Conservation (phyloP, 192 early-diverging fungal genomes). For the Glomus cerebriforme region DNA sequence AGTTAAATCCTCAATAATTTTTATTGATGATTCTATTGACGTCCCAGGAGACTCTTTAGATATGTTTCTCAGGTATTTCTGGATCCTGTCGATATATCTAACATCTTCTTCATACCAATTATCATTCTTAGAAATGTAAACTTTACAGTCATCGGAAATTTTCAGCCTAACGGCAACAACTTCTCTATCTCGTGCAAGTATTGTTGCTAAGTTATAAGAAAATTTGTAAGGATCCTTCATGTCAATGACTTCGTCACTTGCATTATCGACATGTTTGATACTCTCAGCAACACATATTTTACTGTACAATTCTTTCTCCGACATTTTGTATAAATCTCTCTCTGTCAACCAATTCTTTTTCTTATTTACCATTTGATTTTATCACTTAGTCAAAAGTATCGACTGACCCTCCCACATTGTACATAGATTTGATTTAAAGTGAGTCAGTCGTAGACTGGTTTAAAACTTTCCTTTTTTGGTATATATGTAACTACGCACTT, state of each 20-base stretch:
- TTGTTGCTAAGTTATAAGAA: too few species aligned
- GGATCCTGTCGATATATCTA: not conserved
- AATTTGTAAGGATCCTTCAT: not conserved
- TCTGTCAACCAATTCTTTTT: too few species aligned
- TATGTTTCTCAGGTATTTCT: not conserved
- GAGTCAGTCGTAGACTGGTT: too few species aligned
- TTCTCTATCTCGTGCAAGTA: not conserved
- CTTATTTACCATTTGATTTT: too few species aligned
- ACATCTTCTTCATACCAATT: not conserved
- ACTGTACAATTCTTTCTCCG: not conserved
- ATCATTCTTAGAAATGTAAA: not conserved
- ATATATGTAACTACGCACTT: too few species aligned
- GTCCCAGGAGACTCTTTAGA: not conserved
- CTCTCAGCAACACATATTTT: too few species aligned
- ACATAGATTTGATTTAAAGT: too few species aligned
- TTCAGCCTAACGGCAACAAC: not conserved
- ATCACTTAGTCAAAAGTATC: too few species aligned
- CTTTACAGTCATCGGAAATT: not conserved
- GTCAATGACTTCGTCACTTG: not conserved
- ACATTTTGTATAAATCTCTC: too few species aligned
- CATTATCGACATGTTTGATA: not conserved
- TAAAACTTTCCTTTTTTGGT: too few species aligned
- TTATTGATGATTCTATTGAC: not conserved
- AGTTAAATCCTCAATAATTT: not conserved
- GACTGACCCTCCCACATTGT: too few species aligned